Base-by-base conservation (phyloP, 768 basidiomycete species). In the Leccinellum luteum region DNA sequence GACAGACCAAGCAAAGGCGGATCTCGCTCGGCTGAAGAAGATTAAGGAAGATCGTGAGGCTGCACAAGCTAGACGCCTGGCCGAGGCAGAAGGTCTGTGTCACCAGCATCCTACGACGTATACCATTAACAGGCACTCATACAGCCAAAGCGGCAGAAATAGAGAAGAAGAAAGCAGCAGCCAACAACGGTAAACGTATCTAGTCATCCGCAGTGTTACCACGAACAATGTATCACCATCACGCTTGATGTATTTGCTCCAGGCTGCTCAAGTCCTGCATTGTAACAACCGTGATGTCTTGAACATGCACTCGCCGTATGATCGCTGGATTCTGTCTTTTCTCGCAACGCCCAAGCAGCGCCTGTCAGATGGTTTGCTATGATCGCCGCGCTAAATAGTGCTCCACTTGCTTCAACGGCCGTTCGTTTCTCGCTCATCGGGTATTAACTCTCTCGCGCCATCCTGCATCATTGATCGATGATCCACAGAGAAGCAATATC, bases 1-100 rank as follows among this genome's bases (percentile, higher is more conserved):
- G 85, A 98, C 95, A 0, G 86, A 89, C 34, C 81, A 97, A 70
- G 94, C 95, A 19, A 90, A 94, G 75, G 73, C 86, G 4, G 95
- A 98, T 73, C 84, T 98, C 51, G 83, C 88, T 19, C 84, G 95
- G 34, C 83, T 98, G 15, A 83, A 84, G 48, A 89, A 87, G 84
- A 92, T 98, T 66, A 84, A 83, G 58, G 87, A 85, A 55, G 92
- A 96, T 58, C 87, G 95, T 51, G 94, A 94, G 60, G 89, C 85
- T 43, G 94, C 94, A 1, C 86, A 86, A 48, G 90, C 90, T 2
- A 91, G 89, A 80, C 79, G 94, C 55, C 85, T 92, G 75, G 94
- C 94, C 0, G 95, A 96, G 68, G 80, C 85, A 5, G 92, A 93
- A 64, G 91, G 94, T 93, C 53, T 32, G 79, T 67, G 15, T 34